Evolutionary conservation across 257 asterid genomes (phyloP).

Genomic region (Solanum rostratum): DNA sequence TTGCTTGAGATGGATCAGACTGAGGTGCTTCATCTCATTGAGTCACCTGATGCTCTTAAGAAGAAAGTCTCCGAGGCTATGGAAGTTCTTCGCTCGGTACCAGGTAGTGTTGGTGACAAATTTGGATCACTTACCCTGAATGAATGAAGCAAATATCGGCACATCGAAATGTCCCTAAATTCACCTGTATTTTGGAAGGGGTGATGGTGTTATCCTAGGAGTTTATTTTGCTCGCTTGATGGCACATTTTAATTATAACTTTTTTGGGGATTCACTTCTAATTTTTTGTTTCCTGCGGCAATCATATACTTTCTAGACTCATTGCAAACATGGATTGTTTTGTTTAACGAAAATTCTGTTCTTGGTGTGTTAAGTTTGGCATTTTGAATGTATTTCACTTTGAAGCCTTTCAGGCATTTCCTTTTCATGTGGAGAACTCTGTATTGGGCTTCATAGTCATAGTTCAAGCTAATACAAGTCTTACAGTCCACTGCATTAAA

Average conservation of each 20-base stretch:
- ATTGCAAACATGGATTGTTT: background rate
- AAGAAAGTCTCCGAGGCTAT: slow-evolving; percentile 70
- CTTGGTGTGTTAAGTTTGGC: background rate
- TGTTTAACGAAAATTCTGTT: background rate
- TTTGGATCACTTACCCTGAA: slow-evolving; percentile 10
- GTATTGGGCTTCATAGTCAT: background rate
- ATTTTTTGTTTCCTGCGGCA: background rate
- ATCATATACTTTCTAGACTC: background rate
- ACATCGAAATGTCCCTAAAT: background rate
- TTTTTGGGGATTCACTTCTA: background rate
- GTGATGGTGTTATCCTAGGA: background rate
- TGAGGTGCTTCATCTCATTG: slow-evolving; percentile 81
- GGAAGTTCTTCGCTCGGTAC: slow-evolving; percentile 41
- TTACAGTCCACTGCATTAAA: background rate
- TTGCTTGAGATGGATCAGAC: slow-evolving; percentile 85
- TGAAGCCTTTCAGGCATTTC: background rate
- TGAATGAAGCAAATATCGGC: background rate
- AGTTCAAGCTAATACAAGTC: background rate
- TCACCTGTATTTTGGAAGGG: background rate
- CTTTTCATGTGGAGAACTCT: background rate
- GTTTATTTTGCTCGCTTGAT: background rate
- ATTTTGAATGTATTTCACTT: background rate
- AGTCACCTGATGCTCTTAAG: slow-evolving; percentile 75
- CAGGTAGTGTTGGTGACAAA: slow-evolving; percentile 15
- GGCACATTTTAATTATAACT: background rate